Evolutionary conservation across 176 grass and related monocot species (phyloP).

Genomic region (Carex cristatella): DNA sequence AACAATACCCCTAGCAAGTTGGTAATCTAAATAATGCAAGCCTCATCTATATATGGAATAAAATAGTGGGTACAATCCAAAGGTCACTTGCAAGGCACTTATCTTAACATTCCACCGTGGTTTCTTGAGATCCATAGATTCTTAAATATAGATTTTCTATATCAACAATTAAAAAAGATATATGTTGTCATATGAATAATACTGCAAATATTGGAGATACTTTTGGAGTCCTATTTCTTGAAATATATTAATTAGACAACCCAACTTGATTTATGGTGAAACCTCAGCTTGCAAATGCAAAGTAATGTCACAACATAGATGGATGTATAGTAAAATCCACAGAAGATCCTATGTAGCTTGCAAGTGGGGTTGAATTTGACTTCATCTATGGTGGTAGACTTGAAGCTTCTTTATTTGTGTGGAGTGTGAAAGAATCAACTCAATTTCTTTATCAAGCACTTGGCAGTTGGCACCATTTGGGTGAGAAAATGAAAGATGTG

Average conservation of each 20-base stretch:
- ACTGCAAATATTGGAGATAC: neutral
- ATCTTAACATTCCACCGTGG: slow-evolving; percentile 12
- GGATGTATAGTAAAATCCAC: neutral
- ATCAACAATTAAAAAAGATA: neutral
- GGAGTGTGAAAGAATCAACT: slow-evolving; percentile 16
- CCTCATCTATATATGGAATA: slow-evolving; percentile 12
- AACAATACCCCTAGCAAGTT: neutral
- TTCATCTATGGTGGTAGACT: neutral
- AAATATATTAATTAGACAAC: neutral
- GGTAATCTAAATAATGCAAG: neutral
- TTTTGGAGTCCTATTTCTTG: neutral
- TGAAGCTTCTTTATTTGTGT: slow-evolving; percentile 14
- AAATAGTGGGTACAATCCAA: neutral
- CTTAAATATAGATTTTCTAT: slow-evolving; percentile 5
- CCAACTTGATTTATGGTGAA: neutral
- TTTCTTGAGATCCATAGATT: slow-evolving; percentile 15
- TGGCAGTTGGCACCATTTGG: neutral
- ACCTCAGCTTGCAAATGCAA: neutral
- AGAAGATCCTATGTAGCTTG: neutral
- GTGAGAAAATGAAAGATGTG: slow-evolving; percentile 3
- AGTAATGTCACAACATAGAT: neutral
- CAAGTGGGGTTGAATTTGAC: neutral
- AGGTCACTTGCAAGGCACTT: slow-evolving; percentile 30
- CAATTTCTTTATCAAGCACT: slow-evolving; percentile 1
- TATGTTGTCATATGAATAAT: neutral